Evolutionary conservation across 768 basidiomycete genomes (phyloP), one percentile per base, ranked within the genome.

Genomic region (Boletus rufocinnamomeus): DNA sequence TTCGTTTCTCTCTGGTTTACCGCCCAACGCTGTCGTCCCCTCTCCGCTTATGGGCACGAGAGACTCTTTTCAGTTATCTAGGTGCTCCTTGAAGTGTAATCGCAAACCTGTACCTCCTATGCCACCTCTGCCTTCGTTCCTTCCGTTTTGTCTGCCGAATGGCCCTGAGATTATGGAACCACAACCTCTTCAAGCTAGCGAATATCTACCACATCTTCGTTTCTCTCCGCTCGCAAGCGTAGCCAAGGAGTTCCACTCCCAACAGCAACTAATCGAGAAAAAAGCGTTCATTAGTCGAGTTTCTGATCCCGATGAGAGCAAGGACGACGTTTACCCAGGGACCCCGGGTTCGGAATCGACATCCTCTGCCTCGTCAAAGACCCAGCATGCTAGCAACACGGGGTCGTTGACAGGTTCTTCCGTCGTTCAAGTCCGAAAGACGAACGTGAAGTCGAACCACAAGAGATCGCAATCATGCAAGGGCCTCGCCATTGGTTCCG

Each of bases 51-150:
- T 54, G 55, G 62, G 63, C 3, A 40, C 63, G 6, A 59, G 71
- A 21, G 72, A 74, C 50, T 74, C 71, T 30, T 44, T 74, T n/a
- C 72, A 71, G 57, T 41, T 72, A 6, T 61, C 66, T 1, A 64
- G 54, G 44, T 60, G 52, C 2, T 56, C 66, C 4, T 53, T 59
- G 35, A 65, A 49, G 49, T 44, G 28, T 28, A 2, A 45, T 34
- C 61, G 71, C 45, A 62, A 41, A 34, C 63, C 72, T 23, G 38
- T 52, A 0, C 63, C 65, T 28, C 63, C 66, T 6, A 27, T 70
- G 41, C 70, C 69, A 8, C 56, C 64, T 14, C 41, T 73, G 17
- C 66, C 72, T 23, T 49, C 14, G 10, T 57, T 64, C 23, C 54
- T 52, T 37, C 56, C 60, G 37, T 58, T 69, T 45, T 50, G 45